Base-by-base conservation (phyloP, 1,284 basidiomycete species). In the Afroboletus lepidellus region DNA sequence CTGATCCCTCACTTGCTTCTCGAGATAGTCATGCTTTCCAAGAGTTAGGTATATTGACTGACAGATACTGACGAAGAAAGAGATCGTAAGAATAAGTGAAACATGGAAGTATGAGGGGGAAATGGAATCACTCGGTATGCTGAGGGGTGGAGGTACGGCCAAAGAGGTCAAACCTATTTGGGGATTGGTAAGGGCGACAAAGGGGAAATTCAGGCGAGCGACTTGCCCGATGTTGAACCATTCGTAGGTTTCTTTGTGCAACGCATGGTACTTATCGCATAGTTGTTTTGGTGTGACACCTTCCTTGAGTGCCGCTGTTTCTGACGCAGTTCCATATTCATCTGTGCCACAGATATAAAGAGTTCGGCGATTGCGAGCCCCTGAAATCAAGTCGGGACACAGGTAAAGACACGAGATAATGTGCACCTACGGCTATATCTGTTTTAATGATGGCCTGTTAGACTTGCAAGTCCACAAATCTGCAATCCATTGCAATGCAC, bases 311-410 rank as follows among this genome's bases (percentile, higher is more conserved):
- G 96, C 97, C 73, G 97, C 91, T 2, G 95, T 98, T 78, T 99
- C 96, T 1, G 97, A 98, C 0, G 96, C 96, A 2, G 96, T 99
- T 30, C 96, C 96, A 65, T 99, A 99, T 73, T 99, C 96, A 69
- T 99, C 96, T 6, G 97, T 99, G 42, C 97, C 97, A 70, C 97
- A 99, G 57, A 99, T 83, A 71, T 95, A 92, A 6, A 87, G 72
- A 2, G 87, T 90, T 52, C 80, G 78, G 62, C 84, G 76, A 73
- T 92, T 90, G 61, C 87, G 75, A 37, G 87, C 84, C 21, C 89
- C 90, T 92, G 54, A 1, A 18, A 51, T 48, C 47, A 38, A 42
- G 37, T 33, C 58, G 62, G 15, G 33, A 50, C 30, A 33, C 18
- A 11, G 20, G 27, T 4, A 8, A 48, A n/a, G 37, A 36, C 36